These are phyloP conservation scores for Phytophthora rubi DNA, from an alignment of 352 stramenopile genomes.

Conservation along the genomic window DNA sequence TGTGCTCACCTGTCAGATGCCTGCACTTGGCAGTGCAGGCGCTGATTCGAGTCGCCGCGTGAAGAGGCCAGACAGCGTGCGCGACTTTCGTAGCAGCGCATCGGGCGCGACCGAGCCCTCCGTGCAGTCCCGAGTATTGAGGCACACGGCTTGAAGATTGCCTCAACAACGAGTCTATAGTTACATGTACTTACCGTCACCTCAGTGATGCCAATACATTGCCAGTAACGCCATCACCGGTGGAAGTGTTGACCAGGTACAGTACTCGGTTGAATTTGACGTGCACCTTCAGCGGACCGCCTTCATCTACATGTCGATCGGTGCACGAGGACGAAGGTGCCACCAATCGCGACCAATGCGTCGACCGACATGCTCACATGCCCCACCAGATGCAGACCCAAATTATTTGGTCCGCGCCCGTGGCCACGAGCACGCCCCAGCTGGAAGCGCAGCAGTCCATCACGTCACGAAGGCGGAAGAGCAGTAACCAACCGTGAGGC, in stretches of 20 bases:
- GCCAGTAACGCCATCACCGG: too few relatives aligned
- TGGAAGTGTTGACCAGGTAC: too few relatives aligned
- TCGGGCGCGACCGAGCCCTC: neutral
- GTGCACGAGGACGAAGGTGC: neutral
- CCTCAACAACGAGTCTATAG: too few relatives aligned
- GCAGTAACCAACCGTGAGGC: constrained; percentile 19
- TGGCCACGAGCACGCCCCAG: constrained; percentile 15
- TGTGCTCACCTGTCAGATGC: neutral
- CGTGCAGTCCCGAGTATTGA: too few relatives aligned
- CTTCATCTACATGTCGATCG: too few relatives aligned
- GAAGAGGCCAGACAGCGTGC: too few relatives aligned
- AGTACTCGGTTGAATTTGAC: too few relatives aligned
- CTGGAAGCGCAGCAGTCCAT: constrained; percentile 18
- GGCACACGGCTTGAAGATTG: too few relatives aligned
- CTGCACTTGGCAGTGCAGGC: neutral
- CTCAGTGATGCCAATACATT: too few relatives aligned
- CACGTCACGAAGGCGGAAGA: neutral
- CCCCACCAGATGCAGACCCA: constrained; percentile 16
- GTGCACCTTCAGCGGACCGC: too few relatives aligned
- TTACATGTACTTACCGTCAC: too few relatives aligned
- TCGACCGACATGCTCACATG: constrained; percentile 1
- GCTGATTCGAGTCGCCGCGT: neutral
- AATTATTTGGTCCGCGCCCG: constrained; percentile 11
- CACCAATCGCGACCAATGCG: neutral
- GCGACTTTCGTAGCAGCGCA: neutral